Evolutionary conservation across 306 rosid species (phyloP).

Genomic region (Arachis stenosperma): DNA sequence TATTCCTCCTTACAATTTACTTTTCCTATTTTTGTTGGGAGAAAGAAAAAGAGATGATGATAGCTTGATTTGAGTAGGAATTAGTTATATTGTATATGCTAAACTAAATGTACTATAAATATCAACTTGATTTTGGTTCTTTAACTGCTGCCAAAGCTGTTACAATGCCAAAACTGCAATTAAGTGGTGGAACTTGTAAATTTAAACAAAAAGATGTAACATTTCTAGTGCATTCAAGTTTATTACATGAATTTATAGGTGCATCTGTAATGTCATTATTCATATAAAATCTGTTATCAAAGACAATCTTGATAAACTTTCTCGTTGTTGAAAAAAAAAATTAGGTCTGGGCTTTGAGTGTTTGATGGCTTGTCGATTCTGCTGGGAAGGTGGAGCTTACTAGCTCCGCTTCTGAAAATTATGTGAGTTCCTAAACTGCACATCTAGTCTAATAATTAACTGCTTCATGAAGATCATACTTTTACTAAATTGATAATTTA

Average conservation of each 20-base stretch:
- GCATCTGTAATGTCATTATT: too few species aligned
- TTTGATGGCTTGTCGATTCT: not conserved
- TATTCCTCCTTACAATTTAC: too few species aligned
- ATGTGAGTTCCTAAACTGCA: not conserved
- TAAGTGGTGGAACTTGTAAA: too few species aligned
- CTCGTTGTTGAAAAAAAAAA: not conserved
- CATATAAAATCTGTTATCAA: not conserved
- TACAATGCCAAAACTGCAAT: too few species aligned
- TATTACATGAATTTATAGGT: too few species aligned
- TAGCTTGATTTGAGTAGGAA: too few species aligned
- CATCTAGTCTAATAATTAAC: not conserved
- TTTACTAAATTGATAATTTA: too few species aligned
- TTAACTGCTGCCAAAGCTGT: too few species aligned
- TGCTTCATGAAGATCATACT: not conserved
- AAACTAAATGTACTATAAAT: not conserved
- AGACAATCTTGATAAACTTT: not conserved
- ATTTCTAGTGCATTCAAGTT: too few species aligned
- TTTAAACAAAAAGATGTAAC: too few species aligned
- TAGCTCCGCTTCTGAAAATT: not conserved
- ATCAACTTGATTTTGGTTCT: not conserved
- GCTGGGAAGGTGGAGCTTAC: not conserved
- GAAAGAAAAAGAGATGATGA: too few species aligned
- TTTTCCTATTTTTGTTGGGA: too few species aligned
- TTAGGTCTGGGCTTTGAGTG: not conserved
- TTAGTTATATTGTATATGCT: not conserved